A percentile compares a stretch with the other conserved stretches of the same genome.
These are phyloP conservation scores for Ganoderma lingzhi DNA, from an alignment of 1,284 basidiomycete species.

Conservation along the genomic window DNA sequence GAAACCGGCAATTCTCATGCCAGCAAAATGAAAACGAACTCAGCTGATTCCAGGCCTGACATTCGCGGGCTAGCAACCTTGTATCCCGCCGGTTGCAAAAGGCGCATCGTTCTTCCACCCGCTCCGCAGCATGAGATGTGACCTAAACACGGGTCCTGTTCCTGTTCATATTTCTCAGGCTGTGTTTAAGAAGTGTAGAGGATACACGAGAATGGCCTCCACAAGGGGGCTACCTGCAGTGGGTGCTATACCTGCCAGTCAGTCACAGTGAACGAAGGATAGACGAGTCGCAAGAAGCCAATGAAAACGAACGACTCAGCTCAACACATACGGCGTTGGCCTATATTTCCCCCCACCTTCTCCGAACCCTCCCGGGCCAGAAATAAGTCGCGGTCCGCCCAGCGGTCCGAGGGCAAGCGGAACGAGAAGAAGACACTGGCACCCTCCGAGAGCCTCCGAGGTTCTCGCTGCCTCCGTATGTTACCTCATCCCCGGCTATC, in stretches of 20 bases:
- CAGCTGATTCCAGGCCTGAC: constrained; percentile 16
- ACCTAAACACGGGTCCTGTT: constrained; percentile 4
- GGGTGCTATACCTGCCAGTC: background rate
- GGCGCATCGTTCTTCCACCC: background rate
- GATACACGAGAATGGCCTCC: too few relatives aligned
- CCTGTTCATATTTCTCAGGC: background rate
- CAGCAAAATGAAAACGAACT: constrained; percentile 16
- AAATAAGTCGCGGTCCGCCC: constrained; percentile 2
- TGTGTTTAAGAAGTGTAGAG: too few relatives aligned
- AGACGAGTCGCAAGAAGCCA: background rate
- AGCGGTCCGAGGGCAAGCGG: background rate
- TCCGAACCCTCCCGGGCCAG: background rate
- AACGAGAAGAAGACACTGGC: background rate
- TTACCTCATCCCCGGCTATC: constrained; percentile 9
- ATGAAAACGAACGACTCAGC: background rate
- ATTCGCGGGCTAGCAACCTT: background rate
- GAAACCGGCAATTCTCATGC: background rate
- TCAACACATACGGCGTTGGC: background rate
- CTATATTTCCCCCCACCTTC: background rate
- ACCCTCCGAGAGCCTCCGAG: constrained; percentile 3
- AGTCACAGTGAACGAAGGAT: background rate
- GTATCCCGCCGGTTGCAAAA: background rate
- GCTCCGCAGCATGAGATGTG: constrained; percentile 9
- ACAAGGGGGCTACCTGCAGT: too few relatives aligned
- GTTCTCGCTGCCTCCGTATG: constrained; percentile 6